A percentile compares a stretch with the other conserved stretches of the same genome.
These are phyloP conservation scores for Camellia lanceoleosa DNA, from an alignment of 148 eudicot species.

Conservation along the genomic window DNA sequence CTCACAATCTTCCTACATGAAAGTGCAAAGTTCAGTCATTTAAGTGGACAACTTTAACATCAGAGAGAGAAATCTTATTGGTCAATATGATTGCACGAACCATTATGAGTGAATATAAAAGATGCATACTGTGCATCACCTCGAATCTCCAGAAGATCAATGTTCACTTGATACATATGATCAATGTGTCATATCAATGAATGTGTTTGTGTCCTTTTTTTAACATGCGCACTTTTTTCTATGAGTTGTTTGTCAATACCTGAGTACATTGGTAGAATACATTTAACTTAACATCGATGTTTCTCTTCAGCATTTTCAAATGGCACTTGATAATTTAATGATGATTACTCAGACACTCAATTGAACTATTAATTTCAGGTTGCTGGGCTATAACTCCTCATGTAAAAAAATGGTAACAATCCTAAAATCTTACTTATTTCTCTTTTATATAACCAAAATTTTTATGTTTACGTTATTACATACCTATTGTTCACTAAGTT, in stretches of 20 bases:
- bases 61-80: background rate
- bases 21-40: background rate
- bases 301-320: background rate
- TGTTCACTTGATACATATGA: background rate
- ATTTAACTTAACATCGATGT: background rate
- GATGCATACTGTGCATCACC: background rate
- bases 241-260: background rate
- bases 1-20: background rate
- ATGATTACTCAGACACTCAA: constrained; percentile 6
- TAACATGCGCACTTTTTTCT: background rate
- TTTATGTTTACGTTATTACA: background rate
- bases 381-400: constrained; percentile 75
- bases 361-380: constrained; percentile 47
- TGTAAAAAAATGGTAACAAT: constrained; percentile 50
- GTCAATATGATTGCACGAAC: background rate
- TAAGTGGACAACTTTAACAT: background rate
- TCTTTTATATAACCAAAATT: background rate
- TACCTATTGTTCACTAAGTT: background rate
- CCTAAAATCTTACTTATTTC: background rate
- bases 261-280: background rate
- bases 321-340: constrained; percentile 2
- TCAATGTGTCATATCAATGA: background rate
- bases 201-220: background rate
- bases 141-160: background rate
- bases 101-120: background rate